These are phyloP conservation scores for Boechera retrofracta DNA, from an alignment of 345 rosid genomes.

Conservation along the genomic window DNA sequence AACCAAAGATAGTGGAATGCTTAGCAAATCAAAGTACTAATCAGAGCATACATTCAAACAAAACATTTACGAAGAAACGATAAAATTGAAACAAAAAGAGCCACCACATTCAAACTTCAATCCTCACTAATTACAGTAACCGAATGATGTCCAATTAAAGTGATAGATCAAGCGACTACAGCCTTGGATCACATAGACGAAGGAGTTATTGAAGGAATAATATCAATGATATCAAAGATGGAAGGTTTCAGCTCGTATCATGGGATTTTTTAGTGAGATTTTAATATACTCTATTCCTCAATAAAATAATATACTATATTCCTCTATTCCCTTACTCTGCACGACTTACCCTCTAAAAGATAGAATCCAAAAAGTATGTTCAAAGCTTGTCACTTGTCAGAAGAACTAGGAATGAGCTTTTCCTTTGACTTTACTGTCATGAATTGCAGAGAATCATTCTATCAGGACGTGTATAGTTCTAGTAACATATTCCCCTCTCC, in stretches of 20 bases:
- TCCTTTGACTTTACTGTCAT: conserved; percentile 21
- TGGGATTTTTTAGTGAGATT: not conserved
- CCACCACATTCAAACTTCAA: conserved; percentile 30
- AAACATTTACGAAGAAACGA: conserved; percentile 10
- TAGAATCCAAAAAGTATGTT: conserved; percentile 6
- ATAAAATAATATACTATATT: not conserved
- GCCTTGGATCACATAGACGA: conserved; percentile 19
- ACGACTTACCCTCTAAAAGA: conserved; percentile 3
- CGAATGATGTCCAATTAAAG: conserved; percentile 1
- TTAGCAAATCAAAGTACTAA: conserved; percentile 20
- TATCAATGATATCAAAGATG: not conserved
- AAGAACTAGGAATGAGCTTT: conserved; percentile 5
- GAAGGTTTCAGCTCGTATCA: not conserved
- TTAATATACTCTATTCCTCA: conserved; percentile 7
- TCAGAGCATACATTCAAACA: conserved; percentile 19
- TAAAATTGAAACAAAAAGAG: conserved; percentile 1
- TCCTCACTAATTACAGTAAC: conserved; percentile 19
- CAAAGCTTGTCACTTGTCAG: conserved; percentile 25
- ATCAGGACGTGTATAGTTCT: conserved; percentile 9
- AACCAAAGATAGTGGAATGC: conserved; percentile 1
- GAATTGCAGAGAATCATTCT: conserved; percentile 20
- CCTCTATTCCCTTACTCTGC: not conserved
- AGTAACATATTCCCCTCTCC: conserved; percentile 22
- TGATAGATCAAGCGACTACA: conserved; percentile 13
- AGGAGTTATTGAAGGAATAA: conserved; percentile 9